These are phyloP conservation scores for Fusarium decemcellulare DNA, from an alignment of 2,329 filamentous ascomycete genomes.

Conservation along the genomic window DNA sequence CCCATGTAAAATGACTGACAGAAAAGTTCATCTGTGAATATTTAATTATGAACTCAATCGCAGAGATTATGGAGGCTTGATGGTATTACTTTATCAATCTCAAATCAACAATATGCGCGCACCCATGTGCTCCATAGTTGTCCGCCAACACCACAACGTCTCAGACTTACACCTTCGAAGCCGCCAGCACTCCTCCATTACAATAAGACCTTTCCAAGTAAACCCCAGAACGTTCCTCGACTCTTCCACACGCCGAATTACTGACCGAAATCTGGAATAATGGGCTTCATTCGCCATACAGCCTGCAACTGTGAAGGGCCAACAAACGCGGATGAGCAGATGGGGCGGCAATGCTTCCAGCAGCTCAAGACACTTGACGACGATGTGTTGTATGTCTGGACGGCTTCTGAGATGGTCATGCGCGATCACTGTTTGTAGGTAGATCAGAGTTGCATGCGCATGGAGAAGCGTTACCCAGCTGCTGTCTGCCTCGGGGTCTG, in stretches of 20 bases:
- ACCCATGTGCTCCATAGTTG: constrained; percentile 13
- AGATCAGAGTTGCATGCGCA: constrained; percentile 5
- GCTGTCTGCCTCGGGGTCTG: constrained; percentile 11
- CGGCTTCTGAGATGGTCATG: not conserved
- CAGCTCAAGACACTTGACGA: constrained; percentile 12
- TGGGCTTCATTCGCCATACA: constrained; percentile 6
- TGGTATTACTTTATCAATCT: not conserved
- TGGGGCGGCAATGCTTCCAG: constrained; percentile 10
- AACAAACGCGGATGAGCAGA: constrained; percentile 20
- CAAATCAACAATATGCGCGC: constrained; percentile 13
- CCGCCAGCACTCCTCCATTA: constrained; percentile 21
- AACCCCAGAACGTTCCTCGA: constrained; percentile 8
- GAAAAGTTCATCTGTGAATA: too few species aligned
- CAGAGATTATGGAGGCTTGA: too few species aligned
- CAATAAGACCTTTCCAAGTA: constrained; percentile 23
- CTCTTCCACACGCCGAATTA: constrained; percentile 6
- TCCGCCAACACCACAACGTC: constrained; percentile 14
- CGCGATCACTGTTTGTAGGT: constrained; percentile 1
- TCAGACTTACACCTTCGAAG: constrained; percentile 3
- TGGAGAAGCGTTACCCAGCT: constrained; percentile 18
- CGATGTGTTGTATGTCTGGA: not conserved
- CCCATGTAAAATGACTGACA: too few species aligned
- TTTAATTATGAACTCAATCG: too few species aligned
- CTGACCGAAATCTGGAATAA: constrained; percentile 1
- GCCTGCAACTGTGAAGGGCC: constrained; percentile 18